Conservation (phyloP, 495 filamentous ascomycete genomes). For the Tuber microsphaerosporum region DNA sequence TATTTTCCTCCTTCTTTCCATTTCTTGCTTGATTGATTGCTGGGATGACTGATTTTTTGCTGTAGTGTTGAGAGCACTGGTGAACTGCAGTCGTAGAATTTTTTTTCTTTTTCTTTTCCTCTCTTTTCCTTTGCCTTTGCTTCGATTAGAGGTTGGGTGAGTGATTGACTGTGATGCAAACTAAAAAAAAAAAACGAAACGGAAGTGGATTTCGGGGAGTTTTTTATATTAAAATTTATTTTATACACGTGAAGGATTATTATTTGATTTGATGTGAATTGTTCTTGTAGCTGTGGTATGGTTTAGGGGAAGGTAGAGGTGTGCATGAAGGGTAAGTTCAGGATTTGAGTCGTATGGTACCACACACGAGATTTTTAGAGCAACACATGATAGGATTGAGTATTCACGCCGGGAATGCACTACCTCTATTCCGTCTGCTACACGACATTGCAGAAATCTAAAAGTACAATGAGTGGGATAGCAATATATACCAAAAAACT, state of each 20-base stretch:
- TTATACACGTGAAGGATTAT: background rate
- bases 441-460: background rate
- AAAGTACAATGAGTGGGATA: background rate
- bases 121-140: background rate
- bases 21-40: background rate
- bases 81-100: conserved; percentile 36
- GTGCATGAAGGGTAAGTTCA: background rate
- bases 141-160: background rate
- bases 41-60: background rate
- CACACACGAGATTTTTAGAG: background rate
- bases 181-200: background rate
- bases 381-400: background rate
- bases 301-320: background rate
- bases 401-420: background rate
- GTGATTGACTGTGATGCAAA: background rate
- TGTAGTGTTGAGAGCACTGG: conserved; percentile 36
- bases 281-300: background rate
- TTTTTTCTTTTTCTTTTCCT: background rate
- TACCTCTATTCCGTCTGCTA: background rate
- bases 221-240: background rate
- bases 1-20: background rate
- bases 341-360: background rate
- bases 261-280: background rate
- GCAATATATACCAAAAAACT: background rate
- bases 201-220: background rate